Evolutionary conservation across 2,329 filamentous ascomycete species (phyloP).

Genomic region (Scytalidium sp.): DNA sequence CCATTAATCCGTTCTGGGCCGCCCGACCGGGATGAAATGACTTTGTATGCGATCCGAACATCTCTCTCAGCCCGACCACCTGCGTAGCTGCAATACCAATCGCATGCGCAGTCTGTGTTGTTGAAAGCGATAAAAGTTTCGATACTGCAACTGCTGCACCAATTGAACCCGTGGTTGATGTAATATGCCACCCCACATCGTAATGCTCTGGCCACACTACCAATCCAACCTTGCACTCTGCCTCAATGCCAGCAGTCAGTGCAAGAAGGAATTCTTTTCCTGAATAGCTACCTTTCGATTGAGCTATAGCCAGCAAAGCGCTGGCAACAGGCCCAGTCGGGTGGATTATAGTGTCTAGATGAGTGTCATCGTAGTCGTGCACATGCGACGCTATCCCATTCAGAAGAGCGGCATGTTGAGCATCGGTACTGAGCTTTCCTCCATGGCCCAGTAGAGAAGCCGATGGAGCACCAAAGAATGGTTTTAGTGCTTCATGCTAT

Average conservation of each 20-base stretch:
- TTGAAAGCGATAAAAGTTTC: constrained; percentile 40
- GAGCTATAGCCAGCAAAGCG: constrained; percentile 45
- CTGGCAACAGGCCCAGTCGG: constrained; percentile 48
- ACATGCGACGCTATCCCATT: constrained; percentile 55
- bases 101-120: constrained; percentile 41
- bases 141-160: constrained; percentile 50
- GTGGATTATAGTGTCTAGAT: constrained; percentile 54
- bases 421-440: constrained; percentile 30
- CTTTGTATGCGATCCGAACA: constrained; percentile 55
- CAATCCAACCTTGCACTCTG: constrained; percentile 48
- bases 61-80: constrained; percentile 49
- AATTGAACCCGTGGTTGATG: constrained; percentile 47
- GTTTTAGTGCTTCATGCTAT: constrained; percentile 21
- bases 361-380: constrained; percentile 56
- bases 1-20: constrained; percentile 48
- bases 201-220: constrained; percentile 53
- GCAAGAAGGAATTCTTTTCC: constrained; percentile 48
- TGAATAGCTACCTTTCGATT: constrained; percentile 35
- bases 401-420: constrained; percentile 47
- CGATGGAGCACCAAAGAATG: constrained; percentile 29
- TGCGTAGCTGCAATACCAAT: constrained; percentile 52
- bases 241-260: constrained; percentile 49
- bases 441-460: constrained; percentile 31
- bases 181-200: constrained; percentile 53
- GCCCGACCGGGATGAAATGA: constrained; percentile 52